phyloP scores from a whole-genome alignment of 2,329 filamentous ascomycete species.

The Cladosporium sp. region DNA sequence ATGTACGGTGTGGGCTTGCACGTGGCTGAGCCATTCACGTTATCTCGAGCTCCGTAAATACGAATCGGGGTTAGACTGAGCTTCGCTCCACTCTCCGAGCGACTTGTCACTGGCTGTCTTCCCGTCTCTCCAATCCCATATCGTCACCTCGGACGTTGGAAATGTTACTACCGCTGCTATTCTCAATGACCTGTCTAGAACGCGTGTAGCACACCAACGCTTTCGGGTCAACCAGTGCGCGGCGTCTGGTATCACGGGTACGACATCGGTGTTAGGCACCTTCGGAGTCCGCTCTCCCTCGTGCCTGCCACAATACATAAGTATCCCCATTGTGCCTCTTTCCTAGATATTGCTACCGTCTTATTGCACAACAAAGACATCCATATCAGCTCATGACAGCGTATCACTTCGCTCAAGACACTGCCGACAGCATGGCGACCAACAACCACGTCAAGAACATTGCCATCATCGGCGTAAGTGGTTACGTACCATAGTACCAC shows the following conservation, averaged over 20 bases:
- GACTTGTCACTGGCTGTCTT: neutral
- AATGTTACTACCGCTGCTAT: neutral
- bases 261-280: neutral
- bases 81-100: neutral
- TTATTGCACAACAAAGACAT: neutral
- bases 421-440: neutral
- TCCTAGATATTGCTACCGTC: neutral
- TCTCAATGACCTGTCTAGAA: no score
- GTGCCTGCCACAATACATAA: neutral
- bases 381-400: neutral
- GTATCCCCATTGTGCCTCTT: neutral
- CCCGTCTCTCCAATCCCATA: neutral
- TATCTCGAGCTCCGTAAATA: neutral
- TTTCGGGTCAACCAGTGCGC: neutral
- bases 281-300: neutral
- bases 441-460: constrained; percentile 38
- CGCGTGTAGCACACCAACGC: neutral
- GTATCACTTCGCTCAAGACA: neutral
- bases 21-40: neutral
- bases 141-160: neutral
- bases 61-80: neutral
- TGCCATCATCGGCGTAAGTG: constrained; percentile 42
- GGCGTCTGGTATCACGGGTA: no score
- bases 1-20: neutral
- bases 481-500: neutral